Base-by-base conservation (phyloP, 2,329 filamentous ascomycete species). In the Calonectria leucothoes region DNA sequence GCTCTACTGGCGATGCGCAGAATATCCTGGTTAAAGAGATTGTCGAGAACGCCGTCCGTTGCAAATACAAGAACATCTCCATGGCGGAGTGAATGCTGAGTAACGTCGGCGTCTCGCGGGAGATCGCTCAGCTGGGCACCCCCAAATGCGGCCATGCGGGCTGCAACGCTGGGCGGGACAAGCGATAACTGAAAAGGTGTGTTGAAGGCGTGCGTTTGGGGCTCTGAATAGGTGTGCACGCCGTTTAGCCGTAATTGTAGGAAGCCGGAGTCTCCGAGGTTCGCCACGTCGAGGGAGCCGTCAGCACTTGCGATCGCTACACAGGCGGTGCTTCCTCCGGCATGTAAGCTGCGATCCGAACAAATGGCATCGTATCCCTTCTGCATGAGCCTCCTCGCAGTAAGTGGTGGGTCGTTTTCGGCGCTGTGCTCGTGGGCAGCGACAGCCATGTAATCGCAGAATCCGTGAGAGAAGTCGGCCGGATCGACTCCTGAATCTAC, bases 121-220 rank as follows among this genome's bases (percentile, higher is more conserved):
- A 93, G 89, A 85, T 99, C 97, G 82, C 93, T 93, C 31, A 98
- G 90, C 75, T 94, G 94, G 2, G 91, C 88, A 55, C 95, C 95
- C 25, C 96, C 96, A 83, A 98, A 98, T 33, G 95, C 91, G 15
- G 93, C 91, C 79, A 95, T 93, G 80, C 97, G 94, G 27, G 92
- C 91, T 70, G 95, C 90, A 85, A 98, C 93, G 78, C 91, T 91
- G 4, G 93, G 91, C 0, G 97, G 96, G 10, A 98, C 93, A 67
- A 98, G 92, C 68, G 95, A 96, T 49, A 99, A 90, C 84, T 99
- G 97, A 82, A 94, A 99, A 0, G 97, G 97, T 0, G 97, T 98
- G 85, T 99, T 99, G 89, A 99, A 99, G 52, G 93, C 95, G 84
- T 99, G 97, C 0, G 95, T 98, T 85, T 99, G 97, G 29, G 95